Evolutionary conservation across 2,329 filamentous ascomycete genomes (phyloP), one percentile per base, ranked within the genome.

Genomic region (Akanthomyces lecanii): DNA sequence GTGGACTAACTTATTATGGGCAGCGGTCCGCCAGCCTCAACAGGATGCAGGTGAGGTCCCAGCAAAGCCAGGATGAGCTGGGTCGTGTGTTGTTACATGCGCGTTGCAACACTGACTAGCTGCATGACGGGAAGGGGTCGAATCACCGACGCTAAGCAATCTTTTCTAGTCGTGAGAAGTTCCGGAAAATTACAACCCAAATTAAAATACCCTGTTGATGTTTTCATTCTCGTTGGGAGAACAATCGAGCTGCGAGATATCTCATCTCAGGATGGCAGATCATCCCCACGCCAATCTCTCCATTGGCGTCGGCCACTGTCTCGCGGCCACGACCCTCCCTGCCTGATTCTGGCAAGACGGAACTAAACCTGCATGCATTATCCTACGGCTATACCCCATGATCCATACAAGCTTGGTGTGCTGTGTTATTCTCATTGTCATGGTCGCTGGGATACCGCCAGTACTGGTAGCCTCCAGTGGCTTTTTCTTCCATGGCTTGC

Each of bases 51-150:
- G 6, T 47, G 18, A 21, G 25, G 8, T 7, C 33, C 33, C 40
- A 10, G 38, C 53, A 40, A 16, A 36, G n/a, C 21, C 52, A n/a
- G 38, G 53, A 56, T 56, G 23, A 21, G 21, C 11, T 3, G 12
- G n/a, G 55, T 51, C 45, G 45, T 21, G 42, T 52, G 47, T 33
- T 60, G 45, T 50, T 50, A 42, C 57, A 60, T 60, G 23, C 47
- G 36, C 23, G 57, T 60, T 60, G 57, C 47, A 44, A 30, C 47
- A 23, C 33, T 30, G 33, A 57, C 54, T 55, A 55, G 33, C 33
- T 30, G 25, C 50, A 33, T 33, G 21, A 51, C 44, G 47, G 33
- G 10, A 25, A 30, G 38, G 38, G 38, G 8, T 40, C 8, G n/a
- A 23, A 47, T n/a, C 53, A 36, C 23, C 16, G 14, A 42, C 21